Conservation (phyloP, 2,329 filamentous ascomycete genomes). For the Alternaria brassicae region DNA sequence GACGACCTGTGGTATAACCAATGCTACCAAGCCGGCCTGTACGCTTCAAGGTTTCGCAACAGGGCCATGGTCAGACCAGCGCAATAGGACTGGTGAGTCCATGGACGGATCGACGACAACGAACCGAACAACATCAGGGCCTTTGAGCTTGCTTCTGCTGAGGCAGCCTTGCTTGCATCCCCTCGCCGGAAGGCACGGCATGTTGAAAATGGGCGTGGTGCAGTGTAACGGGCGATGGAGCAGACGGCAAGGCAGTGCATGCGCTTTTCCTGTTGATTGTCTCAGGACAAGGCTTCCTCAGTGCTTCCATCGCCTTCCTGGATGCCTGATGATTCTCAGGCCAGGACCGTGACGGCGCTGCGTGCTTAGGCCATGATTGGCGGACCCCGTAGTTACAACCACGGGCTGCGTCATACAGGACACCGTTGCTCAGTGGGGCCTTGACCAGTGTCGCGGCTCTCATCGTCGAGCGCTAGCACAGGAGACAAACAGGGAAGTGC, state of each 20-base stretch:
- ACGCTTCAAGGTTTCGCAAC: slow-evolving; percentile 26
- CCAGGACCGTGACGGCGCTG: background rate
- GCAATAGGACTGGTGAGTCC: slow-evolving; percentile 15
- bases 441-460: slow-evolving; percentile 16
- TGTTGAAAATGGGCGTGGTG: background rate
- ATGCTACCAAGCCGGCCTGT: slow-evolving; percentile 13
- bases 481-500: slow-evolving; percentile 17
- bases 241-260: slow-evolving; percentile 3
- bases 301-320: background rate
- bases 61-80: slow-evolving; percentile 14
- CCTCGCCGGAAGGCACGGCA: slow-evolving; percentile 26
- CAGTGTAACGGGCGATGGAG: background rate
- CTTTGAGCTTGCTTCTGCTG: slow-evolving; percentile 3
- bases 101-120: background rate
- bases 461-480: slow-evolving; percentile 11
- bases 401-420: slow-evolving; percentile 16
- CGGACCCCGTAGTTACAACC: slow-evolving; percentile 1
- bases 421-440: slow-evolving; percentile 16
- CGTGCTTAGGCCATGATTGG: slow-evolving; percentile 4
- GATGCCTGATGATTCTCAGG: slow-evolving; percentile 6
- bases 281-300: background rate
- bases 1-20: slow-evolving; percentile 5
- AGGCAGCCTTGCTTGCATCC: slow-evolving; percentile 13
- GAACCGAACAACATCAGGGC: slow-evolving; percentile 13
- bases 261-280: background rate